A percentile compares a stretch with the other conserved stretches of the same genome.
Evolutionary conservation across 805 yeast species (phyloP).

Genomic region (Ogataea ramenticola): DNA sequence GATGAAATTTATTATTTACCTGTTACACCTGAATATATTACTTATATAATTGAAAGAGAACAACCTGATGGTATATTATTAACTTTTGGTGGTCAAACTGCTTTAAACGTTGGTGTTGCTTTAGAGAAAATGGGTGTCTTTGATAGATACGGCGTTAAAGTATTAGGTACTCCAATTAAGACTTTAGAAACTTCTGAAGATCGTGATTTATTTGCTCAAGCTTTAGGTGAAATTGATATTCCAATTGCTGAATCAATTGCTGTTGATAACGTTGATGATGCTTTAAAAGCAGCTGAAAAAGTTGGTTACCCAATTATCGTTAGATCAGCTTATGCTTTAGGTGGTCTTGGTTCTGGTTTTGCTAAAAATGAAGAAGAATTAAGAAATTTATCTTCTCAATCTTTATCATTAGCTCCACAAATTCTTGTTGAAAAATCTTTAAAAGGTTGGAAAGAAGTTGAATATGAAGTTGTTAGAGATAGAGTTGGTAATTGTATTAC

Average conservation of each 20-base stretch:
- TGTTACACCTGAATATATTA: slow-evolving; percentile 93
- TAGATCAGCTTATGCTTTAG: slow-evolving; percentile 94
- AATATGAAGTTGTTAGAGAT: slow-evolving; percentile 97
- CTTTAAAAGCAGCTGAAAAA: slow-evolving; percentile 77
- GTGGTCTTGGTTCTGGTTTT: slow-evolving; percentile 97
- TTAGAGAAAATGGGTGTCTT: slow-evolving; percentile 93
- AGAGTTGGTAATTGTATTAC: slow-evolving; percentile 95
- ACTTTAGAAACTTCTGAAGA: slow-evolving; percentile 96
- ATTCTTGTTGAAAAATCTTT: slow-evolving; percentile 92
- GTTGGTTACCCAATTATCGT: slow-evolving; percentile 96
- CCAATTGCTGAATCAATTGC: slow-evolving; percentile 98
- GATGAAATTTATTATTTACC: slow-evolving; percentile 95
- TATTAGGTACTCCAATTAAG: slow-evolving; percentile 93
- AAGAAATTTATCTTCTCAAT: slow-evolving; percentile 81
- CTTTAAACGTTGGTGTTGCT: slow-evolving; percentile 90
- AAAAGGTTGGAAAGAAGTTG: slow-evolving; percentile 99
- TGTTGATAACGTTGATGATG: slow-evolving; percentile 88
- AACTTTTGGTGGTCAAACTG: slow-evolving; percentile 99
- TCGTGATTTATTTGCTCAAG: slow-evolving; percentile 92
- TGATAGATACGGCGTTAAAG: slow-evolving; percentile 85
- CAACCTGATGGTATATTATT: slow-evolving; percentile 92
- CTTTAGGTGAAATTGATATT: slow-evolving; percentile 88
- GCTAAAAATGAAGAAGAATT: slow-evolving; percentile 80
- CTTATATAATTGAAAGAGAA: slow-evolving; percentile 92
- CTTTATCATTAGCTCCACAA: slow-evolving; percentile 87